Conservation (phyloP, 2,329 filamentous ascomycete genomes). For the Cytospora chrysosperma region DNA sequence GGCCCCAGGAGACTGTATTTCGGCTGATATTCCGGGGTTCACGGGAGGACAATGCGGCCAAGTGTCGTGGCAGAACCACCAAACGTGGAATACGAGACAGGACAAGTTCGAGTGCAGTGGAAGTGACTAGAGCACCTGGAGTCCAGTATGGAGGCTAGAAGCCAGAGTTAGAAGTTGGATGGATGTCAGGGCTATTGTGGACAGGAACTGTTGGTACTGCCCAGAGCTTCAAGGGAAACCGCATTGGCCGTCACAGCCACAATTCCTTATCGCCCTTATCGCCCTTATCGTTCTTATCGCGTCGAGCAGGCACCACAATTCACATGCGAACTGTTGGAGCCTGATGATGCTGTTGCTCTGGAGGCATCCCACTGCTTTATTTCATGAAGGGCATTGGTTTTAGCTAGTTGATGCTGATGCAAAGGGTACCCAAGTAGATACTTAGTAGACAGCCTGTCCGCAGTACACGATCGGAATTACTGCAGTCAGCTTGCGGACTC, state of each 20-base stretch:
- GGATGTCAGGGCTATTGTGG: not conserved
- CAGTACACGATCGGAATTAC: not conserved
- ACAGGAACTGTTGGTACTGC: not conserved
- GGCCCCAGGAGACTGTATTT: not conserved
- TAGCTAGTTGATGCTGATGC: too few relatives aligned
- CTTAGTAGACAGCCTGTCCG: too few relatives aligned
- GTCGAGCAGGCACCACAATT: constrained; percentile 4
- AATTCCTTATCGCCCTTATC: not conserved
- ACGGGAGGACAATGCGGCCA: not conserved
- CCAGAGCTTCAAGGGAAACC: not conserved
- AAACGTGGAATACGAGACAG: not conserved
- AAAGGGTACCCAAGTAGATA: too few relatives aligned
- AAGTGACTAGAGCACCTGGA: too few relatives aligned
- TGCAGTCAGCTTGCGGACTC: not conserved
- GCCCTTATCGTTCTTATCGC: not conserved
- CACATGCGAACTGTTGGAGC: constrained; percentile 8
- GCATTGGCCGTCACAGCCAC: not conserved
- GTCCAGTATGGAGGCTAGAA: not conserved
- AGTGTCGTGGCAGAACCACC: not conserved
- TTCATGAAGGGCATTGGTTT: too few relatives aligned
- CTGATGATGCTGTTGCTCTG: too few relatives aligned
- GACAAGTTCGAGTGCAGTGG: not conserved
- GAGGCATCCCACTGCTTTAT: too few relatives aligned
- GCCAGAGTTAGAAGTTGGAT: too few relatives aligned
- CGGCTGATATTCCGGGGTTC: not conserved